Percentiles rank a stretch among this genome's conserved stretches.
Evolutionary conservation across 495 filamentous ascomycete genomes (phyloP).

Genomic region (Gamarada debralockiae): DNA sequence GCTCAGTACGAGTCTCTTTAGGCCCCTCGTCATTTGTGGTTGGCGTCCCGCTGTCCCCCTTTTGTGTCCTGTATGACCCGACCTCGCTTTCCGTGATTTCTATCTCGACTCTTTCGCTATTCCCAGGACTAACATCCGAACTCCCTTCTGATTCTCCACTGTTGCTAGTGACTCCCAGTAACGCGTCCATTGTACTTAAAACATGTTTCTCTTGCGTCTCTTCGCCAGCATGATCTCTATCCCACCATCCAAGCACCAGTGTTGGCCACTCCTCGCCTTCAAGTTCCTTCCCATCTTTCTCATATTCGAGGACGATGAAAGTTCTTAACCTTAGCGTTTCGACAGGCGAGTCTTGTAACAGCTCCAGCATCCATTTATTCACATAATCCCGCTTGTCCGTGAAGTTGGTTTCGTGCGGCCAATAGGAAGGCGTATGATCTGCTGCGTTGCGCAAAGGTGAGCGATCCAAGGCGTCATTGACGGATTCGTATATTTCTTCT

Average conservation of each 20-base stretch:
- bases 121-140: slow-evolving; percentile 1
- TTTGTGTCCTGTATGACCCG: slow-evolving; percentile 1
- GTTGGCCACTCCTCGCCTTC: slow-evolving; percentile 17
- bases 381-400: slow-evolving; percentile 19
- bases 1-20: too few relatives aligned
- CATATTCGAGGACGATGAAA: slow-evolving; percentile 12
- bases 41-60: too few relatives aligned
- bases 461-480: slow-evolving; percentile 15
- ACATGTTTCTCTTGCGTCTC: slow-evolving; percentile 4
- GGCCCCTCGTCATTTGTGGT: too few relatives aligned
- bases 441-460: slow-evolving; percentile 15
- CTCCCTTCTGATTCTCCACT: background rate
- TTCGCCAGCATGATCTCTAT: slow-evolving; percentile 14
- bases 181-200: slow-evolving; percentile 13
- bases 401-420: slow-evolving; percentile 2
- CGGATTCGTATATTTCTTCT: slow-evolving; percentile 17
- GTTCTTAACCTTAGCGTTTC: slow-evolving; percentile 8
- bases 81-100: background rate
- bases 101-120: background rate
- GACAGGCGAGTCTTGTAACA: slow-evolving; percentile 19
- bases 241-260: slow-evolving; percentile 16
- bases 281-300: slow-evolving; percentile 1
- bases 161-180: slow-evolving; percentile 14
- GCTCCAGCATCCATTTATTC: slow-evolving; percentile 22
- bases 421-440: background rate